Conservation (phyloP, 108 stramenopile genomes). For the Cyclotella baltica region DNA sequence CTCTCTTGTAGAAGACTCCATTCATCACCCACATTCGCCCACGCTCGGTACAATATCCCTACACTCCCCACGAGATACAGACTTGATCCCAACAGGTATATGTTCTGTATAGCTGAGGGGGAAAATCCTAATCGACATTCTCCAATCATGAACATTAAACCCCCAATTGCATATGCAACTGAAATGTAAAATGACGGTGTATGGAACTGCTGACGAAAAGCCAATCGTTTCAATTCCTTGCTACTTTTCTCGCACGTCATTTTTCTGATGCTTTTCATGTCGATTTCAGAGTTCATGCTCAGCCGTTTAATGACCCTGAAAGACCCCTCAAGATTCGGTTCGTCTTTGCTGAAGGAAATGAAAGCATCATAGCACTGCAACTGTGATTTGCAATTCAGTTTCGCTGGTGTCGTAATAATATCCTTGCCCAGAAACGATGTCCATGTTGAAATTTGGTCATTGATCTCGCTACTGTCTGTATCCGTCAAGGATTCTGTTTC, state of each 20-base stretch:
- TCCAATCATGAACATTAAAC: conserved; percentile 13
- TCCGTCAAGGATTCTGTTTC: conserved; percentile 4
- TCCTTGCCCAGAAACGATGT: neutral
- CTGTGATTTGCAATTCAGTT: neutral
- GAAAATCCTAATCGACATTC: neutral
- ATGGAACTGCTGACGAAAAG: neutral
- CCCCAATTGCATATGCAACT: conserved; percentile 6
- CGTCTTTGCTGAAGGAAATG: neutral
- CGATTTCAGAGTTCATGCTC: neutral
- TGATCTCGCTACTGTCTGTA: neutral
- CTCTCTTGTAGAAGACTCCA: conserved; percentile 7
- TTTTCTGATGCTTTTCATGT: neutral
- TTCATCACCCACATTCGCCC: neutral
- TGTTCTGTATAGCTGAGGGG: neutral
- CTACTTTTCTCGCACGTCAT: neutral
- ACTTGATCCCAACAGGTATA: conserved; percentile 6
- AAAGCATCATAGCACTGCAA: conserved; percentile 15
- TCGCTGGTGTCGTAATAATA: neutral
- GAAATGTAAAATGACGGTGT: conserved; percentile 15
- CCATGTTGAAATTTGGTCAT: neutral
- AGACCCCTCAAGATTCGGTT: neutral
- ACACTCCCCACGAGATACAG: conserved; percentile 8
- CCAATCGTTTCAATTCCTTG: conserved; percentile 1
- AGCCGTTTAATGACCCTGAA: neutral
- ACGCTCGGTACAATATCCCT: neutral